Base-by-base conservation (phyloP, 345 rosid genomes). In the Heritiera fomes region DNA sequence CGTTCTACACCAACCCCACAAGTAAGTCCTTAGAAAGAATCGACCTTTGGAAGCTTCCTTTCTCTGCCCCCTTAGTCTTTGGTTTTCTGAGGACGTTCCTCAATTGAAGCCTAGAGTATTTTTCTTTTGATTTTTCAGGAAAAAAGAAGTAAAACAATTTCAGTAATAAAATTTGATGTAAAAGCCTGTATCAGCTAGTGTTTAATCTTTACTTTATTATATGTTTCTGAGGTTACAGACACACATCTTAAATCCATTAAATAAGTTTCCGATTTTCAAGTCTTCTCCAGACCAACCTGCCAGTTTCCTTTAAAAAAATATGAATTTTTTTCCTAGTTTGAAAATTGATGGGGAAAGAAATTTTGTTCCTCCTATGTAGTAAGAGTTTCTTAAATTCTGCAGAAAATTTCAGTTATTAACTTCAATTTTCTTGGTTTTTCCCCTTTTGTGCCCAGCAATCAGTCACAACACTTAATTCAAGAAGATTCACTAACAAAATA, bases 1-100 rank as follows among this genome's bases (percentile, higher is more conserved):
- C 96, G 97, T 49, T 91, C 97, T 73, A 87, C 90, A 3, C 98
- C 93, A 50, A 90, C 96, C 75, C 89, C 94, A 59, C 95, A 90
- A 81, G 99, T 94, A 86, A 81, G 88, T 71, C 61, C 28, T 20
- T 49, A 6, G 6, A 7, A 7, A n/a, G 45, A 65, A 18, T 62
- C 10, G 0, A 15, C n/a, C 52, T 43, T 43, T 10, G 34, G 15
- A 52, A 9, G 32, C 17, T 67, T 15, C 41, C 7, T 30, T 8
- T 38, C 20, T 9, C 30, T 8, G 8, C 46, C 15, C 34, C 56
- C 18, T 50, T 18, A 46, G 8, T 13, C 41, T 30, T 30, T 62
- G 66, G 41, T 52, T 30, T 45, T 60, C 41, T 75, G 30, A 13
- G 14, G 8, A 41, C 12, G 7, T 12, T 61, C 58, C 34, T 18